phyloP scores from a whole-genome alignment of 331 rosid species.

The Prunus yedoensis region DNA sequence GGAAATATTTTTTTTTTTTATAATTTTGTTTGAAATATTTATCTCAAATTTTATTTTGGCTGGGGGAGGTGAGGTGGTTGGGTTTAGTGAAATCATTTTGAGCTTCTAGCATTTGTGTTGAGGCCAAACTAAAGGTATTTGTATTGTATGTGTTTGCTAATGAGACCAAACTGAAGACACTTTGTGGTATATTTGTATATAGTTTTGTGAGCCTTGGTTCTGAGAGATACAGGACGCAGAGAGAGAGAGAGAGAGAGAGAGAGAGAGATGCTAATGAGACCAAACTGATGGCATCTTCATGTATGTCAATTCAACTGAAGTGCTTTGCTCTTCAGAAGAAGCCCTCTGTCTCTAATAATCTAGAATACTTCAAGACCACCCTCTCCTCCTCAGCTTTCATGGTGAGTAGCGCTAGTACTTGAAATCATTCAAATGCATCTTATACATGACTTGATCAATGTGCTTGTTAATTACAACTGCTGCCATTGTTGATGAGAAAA shows the following conservation, averaged over 20 bases:
- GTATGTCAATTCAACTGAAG: conserved; percentile 14
- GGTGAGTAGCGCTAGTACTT: conserved; percentile 23
- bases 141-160: not conserved
- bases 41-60: too few relatives aligned
- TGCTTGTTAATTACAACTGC: not conserved
- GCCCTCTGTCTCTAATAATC: conserved; percentile 1
- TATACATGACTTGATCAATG: not conserved
- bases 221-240: not conserved
- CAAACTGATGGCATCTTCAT: conserved; percentile 26
- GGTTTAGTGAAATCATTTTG: not conserved
- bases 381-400: conserved; percentile 23
- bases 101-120: not conserved
- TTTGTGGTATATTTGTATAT: not conserved
- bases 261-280: too few relatives aligned
- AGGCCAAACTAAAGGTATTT: not conserved
- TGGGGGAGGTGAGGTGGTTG: too few relatives aligned
- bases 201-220: not conserved
- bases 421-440: not conserved
- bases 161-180: not conserved
- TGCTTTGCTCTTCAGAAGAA: conserved; percentile 1
- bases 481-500: conserved; percentile 32
- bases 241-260: not conserved
- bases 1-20: too few relatives aligned
- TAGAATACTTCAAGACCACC: conserved; percentile 15
- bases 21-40: too few relatives aligned